phyloP scores from a whole-genome alignment of 208 protist species.

The Crithidia brevicula region DNA sequence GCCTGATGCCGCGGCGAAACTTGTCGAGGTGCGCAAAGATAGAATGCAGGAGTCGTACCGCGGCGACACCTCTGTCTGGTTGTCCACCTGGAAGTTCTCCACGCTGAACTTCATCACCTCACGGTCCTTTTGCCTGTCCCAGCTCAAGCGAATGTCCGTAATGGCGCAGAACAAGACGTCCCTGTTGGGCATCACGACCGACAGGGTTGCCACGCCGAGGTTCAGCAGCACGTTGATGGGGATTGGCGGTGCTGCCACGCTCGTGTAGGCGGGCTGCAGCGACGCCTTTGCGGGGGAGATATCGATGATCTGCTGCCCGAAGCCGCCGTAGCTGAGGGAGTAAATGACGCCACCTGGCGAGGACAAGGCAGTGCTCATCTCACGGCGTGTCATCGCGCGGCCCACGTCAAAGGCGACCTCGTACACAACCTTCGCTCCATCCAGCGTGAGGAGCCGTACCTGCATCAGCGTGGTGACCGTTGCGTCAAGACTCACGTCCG shows the following conservation, averaged over 20 bases:
- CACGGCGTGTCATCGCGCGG: constrained; percentile 33
- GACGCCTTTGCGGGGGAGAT: constrained; percentile 27
- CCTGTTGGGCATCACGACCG: constrained; percentile 59
- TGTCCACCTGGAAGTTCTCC: constrained; percentile 89
- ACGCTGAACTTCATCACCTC: constrained; percentile 71
- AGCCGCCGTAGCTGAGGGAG: constrained; percentile 47
- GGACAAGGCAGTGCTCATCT: constrained; percentile 30
- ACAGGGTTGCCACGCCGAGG: constrained; percentile 60
- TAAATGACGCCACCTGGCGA: constrained; percentile 44
- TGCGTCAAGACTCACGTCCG: constrained; percentile 53
- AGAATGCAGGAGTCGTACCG: constrained; percentile 73
- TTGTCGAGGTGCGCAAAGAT: constrained; percentile 54
- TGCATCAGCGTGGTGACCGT: constrained; percentile 45
- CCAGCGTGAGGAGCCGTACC: constrained; percentile 23
- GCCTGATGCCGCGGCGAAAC: constrained; percentile 48
- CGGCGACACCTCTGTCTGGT: constrained; percentile 82
- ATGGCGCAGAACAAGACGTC: constrained; percentile 79
- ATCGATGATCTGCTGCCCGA: constrained; percentile 73
- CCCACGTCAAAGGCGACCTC: constrained; percentile 37
- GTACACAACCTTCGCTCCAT: constrained; percentile 11
- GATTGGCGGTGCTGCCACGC: constrained; percentile 37
- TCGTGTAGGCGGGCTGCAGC: constrained; percentile 19
- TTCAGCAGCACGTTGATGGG: constrained; percentile 70
- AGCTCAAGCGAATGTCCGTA: constrained; percentile 68
- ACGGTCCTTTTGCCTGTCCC: constrained; percentile 46